Base-by-base conservation (phyloP, 1,139 yeast species). In the Kurtzmaniella quercitrusa region DNA sequence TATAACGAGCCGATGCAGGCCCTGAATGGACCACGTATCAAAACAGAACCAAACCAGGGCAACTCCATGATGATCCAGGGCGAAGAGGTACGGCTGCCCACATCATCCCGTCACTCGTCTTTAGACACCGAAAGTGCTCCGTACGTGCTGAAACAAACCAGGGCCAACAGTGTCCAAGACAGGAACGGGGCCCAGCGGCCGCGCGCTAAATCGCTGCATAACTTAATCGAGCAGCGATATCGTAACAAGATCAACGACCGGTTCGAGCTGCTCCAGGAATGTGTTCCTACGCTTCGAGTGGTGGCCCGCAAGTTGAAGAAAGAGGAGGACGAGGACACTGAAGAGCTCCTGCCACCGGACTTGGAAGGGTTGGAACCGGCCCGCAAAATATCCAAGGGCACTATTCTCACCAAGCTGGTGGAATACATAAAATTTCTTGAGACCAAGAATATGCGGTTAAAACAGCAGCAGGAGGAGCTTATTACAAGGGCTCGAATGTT, bases 361-460 rank as follows among this genome's bases (percentile, higher is more conserved):
- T 58, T 71, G 34, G 76, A 71, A 54, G 77, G 76, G 2, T 59
- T 72, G 43, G 73, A 69, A 48, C 77, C 77, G 1, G 77, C 77
- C 7, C 56, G 68, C 39, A 72, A 72, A 49, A 56, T 72, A 41
- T 71, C 70, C 52, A 72, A 72, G 54, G 76, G 76, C 2, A 71
- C 73, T 15, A 70, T 71, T 17, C 56, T 72, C 41, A 65, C 74
- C 41, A 72, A 72, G 51, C 66, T 71, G 15, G 66, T 72, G 19
- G 77, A 72, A 51, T 72, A 72, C 51, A 71, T 72, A 51, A 65
- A 68, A 51, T 70, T 70, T 48, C 57, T 72, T 42, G 76, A 72
- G 48, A 48, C 59, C 47, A 70, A 72, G 47, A 71, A 72, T 46
- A 57, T 56, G 29, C 55, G 60, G 41, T 65, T 71, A 63, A 62